A percentile compares a stretch with the other conserved stretches of the same genome.
Evolutionary conservation across 192 early-diverging fungal genomes (phyloP).

Genomic region (Dissophora globulifera): DNA sequence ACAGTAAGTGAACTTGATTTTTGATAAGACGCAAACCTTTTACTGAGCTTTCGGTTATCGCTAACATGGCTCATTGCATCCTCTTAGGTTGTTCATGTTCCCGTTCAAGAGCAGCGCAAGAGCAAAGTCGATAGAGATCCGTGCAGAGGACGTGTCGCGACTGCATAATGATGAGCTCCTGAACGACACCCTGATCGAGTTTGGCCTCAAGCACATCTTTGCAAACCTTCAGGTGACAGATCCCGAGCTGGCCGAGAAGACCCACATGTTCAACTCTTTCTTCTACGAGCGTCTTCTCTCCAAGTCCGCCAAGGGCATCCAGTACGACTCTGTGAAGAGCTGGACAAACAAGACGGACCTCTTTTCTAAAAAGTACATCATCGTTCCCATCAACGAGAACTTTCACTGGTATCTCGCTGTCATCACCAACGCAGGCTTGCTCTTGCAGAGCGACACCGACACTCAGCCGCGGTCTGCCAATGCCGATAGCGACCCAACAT

Average conservation of each 20-base stretch:
- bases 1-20: too few species aligned
- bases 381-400: slow-evolving; percentile 85
- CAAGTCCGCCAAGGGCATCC: slow-evolving; percentile 24
- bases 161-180: slow-evolving; percentile 77
- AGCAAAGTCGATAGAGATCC: slow-evolving; percentile 65
- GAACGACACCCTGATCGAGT: slow-evolving; percentile 89
- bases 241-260: slow-evolving; percentile 56
- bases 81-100: slow-evolving; percentile 34
- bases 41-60: not conserved
- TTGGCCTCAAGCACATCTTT: slow-evolving; percentile 68
- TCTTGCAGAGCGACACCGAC: slow-evolving; percentile 22
- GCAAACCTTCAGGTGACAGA: slow-evolving; percentile 53
- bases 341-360: slow-evolving; percentile 81
- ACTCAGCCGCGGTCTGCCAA: not conserved
- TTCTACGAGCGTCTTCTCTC: slow-evolving; percentile 76
- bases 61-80: not conserved
- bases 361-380: slow-evolving; percentile 75
- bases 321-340: slow-evolving; percentile 70
- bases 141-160: slow-evolving; percentile 66
- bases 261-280: slow-evolving; percentile 84
- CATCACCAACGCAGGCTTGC: slow-evolving; percentile 72
- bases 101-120: slow-evolving; percentile 35
- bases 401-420: slow-evolving; percentile 89
- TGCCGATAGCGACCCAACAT: not conserved
- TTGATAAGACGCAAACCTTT: too few species aligned